Evolutionary conservation across 768 basidiomycete genomes (phyloP), one percentile per base, ranked within the genome.

Genomic region (Boletus fagicola): DNA sequence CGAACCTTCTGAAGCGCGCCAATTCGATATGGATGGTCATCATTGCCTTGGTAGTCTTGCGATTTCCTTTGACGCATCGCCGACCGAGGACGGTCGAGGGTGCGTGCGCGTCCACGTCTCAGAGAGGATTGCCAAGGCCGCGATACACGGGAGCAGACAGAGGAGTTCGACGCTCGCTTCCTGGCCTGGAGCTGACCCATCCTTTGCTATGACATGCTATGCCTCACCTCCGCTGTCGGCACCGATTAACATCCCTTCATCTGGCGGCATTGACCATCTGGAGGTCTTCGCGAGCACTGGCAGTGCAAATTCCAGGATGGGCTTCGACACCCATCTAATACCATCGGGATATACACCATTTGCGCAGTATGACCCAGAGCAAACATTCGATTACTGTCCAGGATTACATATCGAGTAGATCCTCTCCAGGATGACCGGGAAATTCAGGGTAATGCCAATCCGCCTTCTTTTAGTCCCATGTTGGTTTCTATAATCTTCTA

Each of bases 31-130:
- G n/a, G n/a, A n/a, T n/a, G n/a, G n/a, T n/a, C n/a, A n/a, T n/a
- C 62, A 38, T 28, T 78, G 75, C 42, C 77, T 87, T 43, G 80
- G 79, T 54, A 83, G 80, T 43, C 74, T 91, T 52, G 82, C 87
- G 62, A 85, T 92, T 68, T 87, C 87, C 42, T 88, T 92, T 63
- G 89, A 91, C 62, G 74, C 86, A 46, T 78, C 77, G 42, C 76
- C 84, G 33, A 77, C 79, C 49, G 80, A 86, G 61, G 82, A 87
- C 65, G 86, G 88, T 56, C 87, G 83, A 73, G 86, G 89, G 62
- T 85, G 84, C 51, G 87, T 90, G 42, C 80, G 84, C 61, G 88
- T 90, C 61, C 85, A 89, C 63, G 82, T 85, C 44, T 76, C 82
- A 8, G 76, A 83, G 28, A 68, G 75, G 16, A 77, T 71, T 22